Base-by-base conservation (phyloP, 2,329 filamentous ascomycete genomes). In the Phialocephala sp. region DNA sequence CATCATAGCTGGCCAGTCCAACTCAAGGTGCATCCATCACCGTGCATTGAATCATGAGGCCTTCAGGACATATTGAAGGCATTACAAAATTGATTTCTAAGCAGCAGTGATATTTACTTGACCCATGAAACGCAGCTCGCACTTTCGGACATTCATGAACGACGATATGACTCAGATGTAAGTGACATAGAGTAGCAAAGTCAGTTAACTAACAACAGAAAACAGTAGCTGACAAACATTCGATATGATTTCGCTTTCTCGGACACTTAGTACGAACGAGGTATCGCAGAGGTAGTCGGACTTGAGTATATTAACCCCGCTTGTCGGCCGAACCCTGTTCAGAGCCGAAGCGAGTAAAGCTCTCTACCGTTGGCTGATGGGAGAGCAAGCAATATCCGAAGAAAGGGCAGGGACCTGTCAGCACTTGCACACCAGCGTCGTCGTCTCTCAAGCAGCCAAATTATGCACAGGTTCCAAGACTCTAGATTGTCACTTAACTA, bases 301-400 rank as follows among this genome's bases (percentile, higher is more conserved):
- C 41, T 43, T 43, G 41, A 15, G 5, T 43, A 15, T 14, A 43
- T 43, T 6, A n/a, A 43, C 41, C 41, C 41, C 8, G n/a, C 41
- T 20, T 50, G 45, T 50, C 45, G 45, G 45, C 45, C 45, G 45
- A 24, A 22, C 45, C 45, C 11, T 43, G 15, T 43, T 43, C 41
- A 24, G n/a, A n/a, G 45, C 11, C n/a, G n/a, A 50, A 22, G 45
- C n/a, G 45, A 41, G 37, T 6, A 22, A 24, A 11, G 1, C 8
- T 11, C 22, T 11, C 2, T 24, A 24, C 18, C 12, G n/a, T 45
- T n/a, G 2, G 15, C 14, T 45, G 43, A 8, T 3, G 37, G 37
- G 11, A 41, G 8, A 45, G 15, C 15, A 20, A 45, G n/a, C 43
- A 3, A 20, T 45, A 45, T 20, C 43, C 37, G 11, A 20, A 45